phyloP scores from a whole-genome alignment of 306 rosid genomes.

The Canavalia ensiformis region DNA sequence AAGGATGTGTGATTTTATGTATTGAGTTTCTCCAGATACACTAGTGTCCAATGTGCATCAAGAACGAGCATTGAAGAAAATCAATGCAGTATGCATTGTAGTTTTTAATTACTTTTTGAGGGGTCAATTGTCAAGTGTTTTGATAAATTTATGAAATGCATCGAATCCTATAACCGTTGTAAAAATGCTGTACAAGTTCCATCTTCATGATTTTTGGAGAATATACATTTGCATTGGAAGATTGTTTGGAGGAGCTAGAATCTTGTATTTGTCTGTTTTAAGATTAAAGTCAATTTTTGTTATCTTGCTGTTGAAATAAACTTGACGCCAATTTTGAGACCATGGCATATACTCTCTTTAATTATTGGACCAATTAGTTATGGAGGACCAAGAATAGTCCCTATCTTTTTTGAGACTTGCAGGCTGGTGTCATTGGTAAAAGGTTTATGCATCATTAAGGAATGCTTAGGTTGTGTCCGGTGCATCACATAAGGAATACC shows the following conservation, averaged over 20 bases:
- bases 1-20: constrained; percentile 40
- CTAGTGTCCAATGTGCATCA: constrained; percentile 42
- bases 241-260: constrained; percentile 36
- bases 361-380: constrained; percentile 17
- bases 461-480: constrained; percentile 33
- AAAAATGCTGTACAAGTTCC: constrained; percentile 21
- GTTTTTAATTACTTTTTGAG: constrained; percentile 41
- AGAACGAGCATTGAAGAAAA: constrained; percentile 45
- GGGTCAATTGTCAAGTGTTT: constrained; percentile 39
- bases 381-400: constrained; percentile 22
- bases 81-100: constrained; percentile 25
- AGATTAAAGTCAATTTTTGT: constrained; percentile 28
- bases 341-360: constrained; percentile 15
- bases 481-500: constrained; percentile 18
- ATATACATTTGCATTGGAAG: constrained; percentile 20
- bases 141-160: constrained; percentile 22
- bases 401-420: constrained; percentile 27
- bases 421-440: constrained; percentile 12
- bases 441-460: constrained; percentile 29
- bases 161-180: constrained; percentile 24
- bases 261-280: constrained; percentile 22
- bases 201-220: constrained; percentile 38
- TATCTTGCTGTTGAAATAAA: constrained; percentile 36
- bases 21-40: constrained; percentile 40
- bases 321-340: constrained; percentile 36